phyloP scores from a whole-genome alignment of 352 stramenopile genomes.

The Blastocystis sp. region DNA sequence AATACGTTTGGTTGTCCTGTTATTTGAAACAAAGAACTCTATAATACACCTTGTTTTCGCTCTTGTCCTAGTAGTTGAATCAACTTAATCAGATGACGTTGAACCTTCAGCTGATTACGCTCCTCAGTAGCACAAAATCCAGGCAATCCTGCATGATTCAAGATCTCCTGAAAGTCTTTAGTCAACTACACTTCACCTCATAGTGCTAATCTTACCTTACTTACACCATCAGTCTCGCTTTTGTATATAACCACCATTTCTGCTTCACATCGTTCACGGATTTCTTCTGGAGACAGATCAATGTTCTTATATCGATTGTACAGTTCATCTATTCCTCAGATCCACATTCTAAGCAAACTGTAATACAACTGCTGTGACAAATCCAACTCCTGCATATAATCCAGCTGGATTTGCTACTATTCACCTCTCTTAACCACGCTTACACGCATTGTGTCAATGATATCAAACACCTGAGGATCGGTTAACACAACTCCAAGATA shows the following conservation, averaged over 20 bases:
- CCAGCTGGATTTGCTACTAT: constrained; percentile 3
- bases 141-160: constrained; percentile 33
- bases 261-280: not conserved
- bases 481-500: constrained; percentile 29
- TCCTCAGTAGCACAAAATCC: constrained; percentile 4
- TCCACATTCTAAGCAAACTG: not conserved
- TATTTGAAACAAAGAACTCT: constrained; percentile 11
- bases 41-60: constrained; percentile 6
- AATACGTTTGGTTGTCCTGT: constrained; percentile 85
- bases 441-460: constrained; percentile 17
- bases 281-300: constrained; percentile 15
- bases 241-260: not conserved
- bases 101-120: constrained; percentile 17
- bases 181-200: not conserved
- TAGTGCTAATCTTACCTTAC: not conserved
- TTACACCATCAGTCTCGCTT: not conserved
- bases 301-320: constrained; percentile 3
- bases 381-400: constrained; percentile 23
- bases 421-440: not conserved
- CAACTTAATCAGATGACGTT: constrained; percentile 12
- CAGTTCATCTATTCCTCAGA: constrained; percentile 6
- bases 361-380: constrained; percentile 31
- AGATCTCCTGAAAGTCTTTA: constrained; percentile 28
- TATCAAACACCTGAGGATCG: constrained; percentile 26
- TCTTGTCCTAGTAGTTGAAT: constrained; percentile 32